Percentiles rank a stretch among this genome's conserved stretches.
phyloP scores from a whole-genome alignment of 116 monocot genomes.

The Iris pallida region DNA sequence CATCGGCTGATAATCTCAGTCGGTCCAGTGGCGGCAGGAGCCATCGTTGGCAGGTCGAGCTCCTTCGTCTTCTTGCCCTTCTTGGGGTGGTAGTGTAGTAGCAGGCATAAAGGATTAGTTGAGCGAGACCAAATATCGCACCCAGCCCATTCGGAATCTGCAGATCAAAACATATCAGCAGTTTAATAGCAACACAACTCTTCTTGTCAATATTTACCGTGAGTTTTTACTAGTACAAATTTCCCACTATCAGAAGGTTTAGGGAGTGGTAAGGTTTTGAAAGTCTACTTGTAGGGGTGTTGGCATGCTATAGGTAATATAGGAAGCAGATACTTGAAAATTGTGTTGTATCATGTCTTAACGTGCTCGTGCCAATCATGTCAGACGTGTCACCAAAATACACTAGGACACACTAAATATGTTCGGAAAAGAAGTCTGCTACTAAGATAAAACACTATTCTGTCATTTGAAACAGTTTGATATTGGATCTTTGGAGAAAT shows the following conservation, averaged over 20 bases:
- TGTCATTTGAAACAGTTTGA: too few species aligned
- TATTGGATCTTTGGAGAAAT: too few species aligned
- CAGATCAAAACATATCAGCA: neutral
- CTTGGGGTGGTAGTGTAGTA: slow-evolving; percentile 26
- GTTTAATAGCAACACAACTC: neutral
- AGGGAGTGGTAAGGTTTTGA: neutral
- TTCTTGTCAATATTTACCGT: too few species aligned
- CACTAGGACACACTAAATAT: too few species aligned
- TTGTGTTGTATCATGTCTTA: neutral
- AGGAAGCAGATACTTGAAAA: neutral
- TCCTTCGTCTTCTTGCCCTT: slow-evolving; percentile 6
- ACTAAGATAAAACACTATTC: too few species aligned
- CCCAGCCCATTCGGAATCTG: slow-evolving; percentile 52
- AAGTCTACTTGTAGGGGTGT: neutral
- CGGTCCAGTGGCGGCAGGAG: neutral
- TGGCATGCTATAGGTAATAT: neutral
- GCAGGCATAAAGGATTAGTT: slow-evolving; percentile 36
- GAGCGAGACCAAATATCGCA: slow-evolving; percentile 19
- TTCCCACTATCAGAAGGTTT: neutral
- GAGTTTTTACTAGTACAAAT: too few species aligned
- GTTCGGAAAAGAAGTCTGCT: too few species aligned
- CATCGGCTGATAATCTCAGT: too few species aligned
- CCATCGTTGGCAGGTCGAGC: slow-evolving; percentile 2
- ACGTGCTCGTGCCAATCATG: too few species aligned
- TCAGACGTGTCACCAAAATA: too few species aligned